phyloP scores from a whole-genome alignment of 495 filamentous ascomycete species.

The Penicillium odoratum region DNA sequence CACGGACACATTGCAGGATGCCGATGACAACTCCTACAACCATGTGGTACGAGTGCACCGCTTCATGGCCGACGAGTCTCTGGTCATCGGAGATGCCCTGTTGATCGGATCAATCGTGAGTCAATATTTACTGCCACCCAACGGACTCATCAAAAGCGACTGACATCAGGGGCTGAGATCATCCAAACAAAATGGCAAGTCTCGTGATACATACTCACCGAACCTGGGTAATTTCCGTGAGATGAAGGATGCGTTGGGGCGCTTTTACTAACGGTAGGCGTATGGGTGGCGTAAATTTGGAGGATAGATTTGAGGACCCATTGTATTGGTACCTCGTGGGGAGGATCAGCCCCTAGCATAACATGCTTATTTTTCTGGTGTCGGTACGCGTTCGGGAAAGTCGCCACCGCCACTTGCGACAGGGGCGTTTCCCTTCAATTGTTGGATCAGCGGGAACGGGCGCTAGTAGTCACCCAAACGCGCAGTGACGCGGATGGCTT shows the following conservation, averaged over 20 bases:
- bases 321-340: conserved; percentile 6
- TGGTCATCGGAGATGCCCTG: conserved; percentile 32
- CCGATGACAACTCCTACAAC: conserved; percentile 39
- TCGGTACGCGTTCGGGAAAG: conserved; percentile 3
- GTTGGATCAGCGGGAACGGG: neutral
- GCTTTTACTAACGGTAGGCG: conserved; percentile 33
- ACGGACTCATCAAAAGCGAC: conserved; percentile 42
- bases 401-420: conserved; percentile 16
- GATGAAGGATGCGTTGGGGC: conserved; percentile 28
- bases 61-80: conserved; percentile 31
- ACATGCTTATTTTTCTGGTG: neutral
- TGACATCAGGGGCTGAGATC: conserved; percentile 29
- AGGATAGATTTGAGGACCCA: conserved; percentile 25
- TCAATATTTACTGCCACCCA: conserved; percentile 35
- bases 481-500: conserved; percentile 14
- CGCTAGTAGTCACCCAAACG: conserved; percentile 2
- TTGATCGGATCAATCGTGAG: conserved; percentile 26
- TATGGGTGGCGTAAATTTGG: conserved; percentile 49
- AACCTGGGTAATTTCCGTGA: conserved; percentile 28
- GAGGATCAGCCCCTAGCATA: conserved; percentile 6
- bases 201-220: conserved; percentile 21
- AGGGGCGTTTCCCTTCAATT: neutral
- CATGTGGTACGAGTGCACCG: conserved; percentile 44
- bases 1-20: conserved; percentile 45
- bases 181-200: conserved; percentile 25